Percentiles rank a stretch among this genome's conserved stretches.
These are phyloP conservation scores for Gymnopus androsaceus DNA, from an alignment of 1,284 basidiomycete species.

Conservation along the genomic window DNA sequence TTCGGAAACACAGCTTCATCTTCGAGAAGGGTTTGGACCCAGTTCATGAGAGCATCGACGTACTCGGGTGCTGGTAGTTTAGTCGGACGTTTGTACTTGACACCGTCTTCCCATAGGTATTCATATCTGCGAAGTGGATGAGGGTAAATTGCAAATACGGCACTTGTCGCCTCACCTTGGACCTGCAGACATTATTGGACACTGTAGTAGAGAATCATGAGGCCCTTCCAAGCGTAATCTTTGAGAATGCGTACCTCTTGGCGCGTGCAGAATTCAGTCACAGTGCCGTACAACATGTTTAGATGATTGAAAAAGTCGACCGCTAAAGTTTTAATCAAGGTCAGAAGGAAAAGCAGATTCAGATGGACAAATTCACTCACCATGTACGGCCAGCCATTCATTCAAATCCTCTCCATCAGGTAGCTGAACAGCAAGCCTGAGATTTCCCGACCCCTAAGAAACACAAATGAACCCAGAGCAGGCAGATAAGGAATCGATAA, in stretches of 20 bases:
- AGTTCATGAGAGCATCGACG: constrained; percentile 98
- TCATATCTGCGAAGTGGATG: constrained; percentile 68
- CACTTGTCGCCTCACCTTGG: constrained; percentile 66
- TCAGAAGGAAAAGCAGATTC: neutral
- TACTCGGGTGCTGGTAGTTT: constrained; percentile 95
- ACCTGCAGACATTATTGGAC: constrained; percentile 98
- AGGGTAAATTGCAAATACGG: neutral
- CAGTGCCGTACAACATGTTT: constrained; percentile 95
- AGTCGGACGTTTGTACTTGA: constrained; percentile 89
- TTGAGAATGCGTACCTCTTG: constrained; percentile 64
- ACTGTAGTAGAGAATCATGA: constrained; percentile 48
- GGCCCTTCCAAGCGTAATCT: neutral
- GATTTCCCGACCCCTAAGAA: constrained; percentile 82
- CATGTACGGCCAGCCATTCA: constrained; percentile 96
- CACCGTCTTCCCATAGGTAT: constrained; percentile 98
- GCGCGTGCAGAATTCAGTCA: constrained; percentile 95
- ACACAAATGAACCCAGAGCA: neutral
- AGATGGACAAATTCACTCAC: constrained; percentile 48
- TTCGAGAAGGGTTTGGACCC: constrained; percentile 93
- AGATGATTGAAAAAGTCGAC: constrained; percentile 97
- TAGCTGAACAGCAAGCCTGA: constrained; percentile 85
- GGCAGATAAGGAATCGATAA: constrained; percentile 1
- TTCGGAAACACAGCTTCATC: constrained; percentile 94
- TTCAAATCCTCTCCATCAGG: constrained; percentile 94
- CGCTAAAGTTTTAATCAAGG: constrained; percentile 46